These are phyloP conservation scores for Populus hybrid DNA, from an alignment of 441 rosid genomes.

Conservation along the genomic window DNA sequence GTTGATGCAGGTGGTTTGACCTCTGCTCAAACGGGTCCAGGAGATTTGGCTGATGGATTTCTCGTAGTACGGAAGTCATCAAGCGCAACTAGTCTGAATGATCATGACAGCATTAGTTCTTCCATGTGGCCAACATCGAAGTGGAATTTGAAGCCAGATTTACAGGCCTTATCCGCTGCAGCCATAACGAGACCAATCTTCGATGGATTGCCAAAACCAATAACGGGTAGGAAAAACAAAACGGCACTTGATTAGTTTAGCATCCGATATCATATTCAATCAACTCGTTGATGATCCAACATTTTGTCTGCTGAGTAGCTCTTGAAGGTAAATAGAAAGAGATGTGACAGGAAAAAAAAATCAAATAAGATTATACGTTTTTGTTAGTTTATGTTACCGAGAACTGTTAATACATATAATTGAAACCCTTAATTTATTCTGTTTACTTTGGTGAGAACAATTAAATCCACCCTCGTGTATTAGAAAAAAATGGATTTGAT, in stretches of 20 bases:
- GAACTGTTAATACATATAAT: background rate
- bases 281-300: slow-evolving; percentile 8
- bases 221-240: slow-evolving; percentile 52
- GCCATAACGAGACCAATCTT: slow-evolving; percentile 58
- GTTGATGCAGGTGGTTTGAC: slow-evolving; percentile 30
- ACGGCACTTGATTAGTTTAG: slow-evolving; percentile 68
- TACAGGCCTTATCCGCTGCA: slow-evolving; percentile 54
- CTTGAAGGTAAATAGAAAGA: slow-evolving; percentile 17
- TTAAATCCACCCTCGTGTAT: background rate
- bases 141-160: slow-evolving; percentile 61
- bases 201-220: slow-evolving; percentile 68
- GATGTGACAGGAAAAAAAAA: background rate
- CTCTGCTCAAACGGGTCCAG: slow-evolving; percentile 33
- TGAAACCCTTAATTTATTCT: background rate
- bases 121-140: slow-evolving; percentile 41
- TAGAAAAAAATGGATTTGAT: background rate
- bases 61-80: slow-evolving; percentile 56
- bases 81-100: slow-evolving; percentile 60
- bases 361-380: background rate
- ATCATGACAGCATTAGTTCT: slow-evolving; percentile 42
- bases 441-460: background rate
- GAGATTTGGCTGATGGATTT: slow-evolving; percentile 25
- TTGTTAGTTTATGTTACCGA: background rate
- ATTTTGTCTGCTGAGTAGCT: background rate
- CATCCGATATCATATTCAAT: slow-evolving; percentile 34